These are phyloP conservation scores for Eutypa lata DNA, from an alignment of 2,329 filamentous ascomycete species.

Conservation along the genomic window DNA sequence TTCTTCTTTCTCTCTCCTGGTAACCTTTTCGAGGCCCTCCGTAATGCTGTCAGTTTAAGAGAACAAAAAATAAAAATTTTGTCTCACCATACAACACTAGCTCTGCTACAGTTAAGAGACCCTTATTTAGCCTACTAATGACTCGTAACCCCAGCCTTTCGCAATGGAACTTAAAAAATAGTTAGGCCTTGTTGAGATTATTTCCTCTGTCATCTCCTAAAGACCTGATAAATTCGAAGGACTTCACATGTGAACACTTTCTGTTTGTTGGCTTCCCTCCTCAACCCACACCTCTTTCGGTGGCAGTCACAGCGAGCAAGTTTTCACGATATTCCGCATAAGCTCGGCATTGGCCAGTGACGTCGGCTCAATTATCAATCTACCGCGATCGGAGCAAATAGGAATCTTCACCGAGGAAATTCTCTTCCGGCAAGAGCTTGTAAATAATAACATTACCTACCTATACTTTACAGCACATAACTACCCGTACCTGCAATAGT, in stretches of 20 bases:
- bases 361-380: not conserved
- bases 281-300: not conserved
- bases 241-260: too few relatives aligned
- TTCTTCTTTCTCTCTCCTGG: too few relatives aligned
- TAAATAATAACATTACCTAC: too few relatives aligned
- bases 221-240: too few relatives aligned
- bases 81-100: too few relatives aligned
- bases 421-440: not conserved
- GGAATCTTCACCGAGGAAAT: slow-evolving; percentile 2
- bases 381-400: slow-evolving; percentile 18
- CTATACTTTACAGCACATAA: too few relatives aligned
- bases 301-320: not conserved
- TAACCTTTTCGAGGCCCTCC: too few relatives aligned
- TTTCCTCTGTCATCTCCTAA: not conserved
- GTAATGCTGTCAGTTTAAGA: too few relatives aligned
- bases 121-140: not conserved
- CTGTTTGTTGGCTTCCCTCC: too few relatives aligned
- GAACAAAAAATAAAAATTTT: too few relatives aligned
- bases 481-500: too few relatives aligned
- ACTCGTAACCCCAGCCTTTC: not conserved
- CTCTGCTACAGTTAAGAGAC: too few relatives aligned
- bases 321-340: not conserved
- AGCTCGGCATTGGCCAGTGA: not conserved
- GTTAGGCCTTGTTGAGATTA: not conserved
- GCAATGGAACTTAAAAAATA: not conserved